Evolutionary conservation across 1,139 yeast species (phyloP), one percentile per base, ranked within the genome.

Genomic region (Suhomyces bribrorum): DNA sequence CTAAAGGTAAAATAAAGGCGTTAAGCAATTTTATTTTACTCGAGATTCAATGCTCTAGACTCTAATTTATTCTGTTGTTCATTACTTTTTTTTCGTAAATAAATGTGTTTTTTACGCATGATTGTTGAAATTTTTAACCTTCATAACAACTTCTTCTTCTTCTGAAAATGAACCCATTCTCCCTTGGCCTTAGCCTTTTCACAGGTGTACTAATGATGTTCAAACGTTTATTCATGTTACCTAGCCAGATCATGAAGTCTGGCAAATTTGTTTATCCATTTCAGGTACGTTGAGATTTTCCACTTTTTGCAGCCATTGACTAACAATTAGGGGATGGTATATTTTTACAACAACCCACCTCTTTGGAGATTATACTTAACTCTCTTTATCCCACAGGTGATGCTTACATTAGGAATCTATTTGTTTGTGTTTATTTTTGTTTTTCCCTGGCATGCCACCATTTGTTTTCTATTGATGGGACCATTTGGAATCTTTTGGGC

Each of bases 401-500:
- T 75, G 0, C 59, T 82, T 2, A 63, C 77, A 2, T 39, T 63
- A 11, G 38, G 62, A 5, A 69, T 81, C 0, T 77, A 78, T 43
- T 32, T 64, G 1, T 37, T 66, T 4, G 60, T 71, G 46, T 70
- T 54, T 47, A 36, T 68, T 9, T 52, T 65, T 23, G 55, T 76
- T 13, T 78, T 73, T 49, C 83, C 84, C 0, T 55, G 73, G 8
- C 71, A 74, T 40, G 74, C 78, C 1, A 54, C 69, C 2, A 40
- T 78, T 2, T 70, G 78, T 2, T 47, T 73, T 4, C 52, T 77
- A n/a, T 56, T 79, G 35, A 67, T 75, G 40, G 82, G 86, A 0
- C 79, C 84, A 0, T 57, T 76, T 4, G 81, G 84, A 1, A 36
- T 80, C 1, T 34, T 78, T 6, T 68, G 79, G 5, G 78, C 84